Conservation (phyloP, 306 rosid genomes). For the Aeschynomene evenia region DNA sequence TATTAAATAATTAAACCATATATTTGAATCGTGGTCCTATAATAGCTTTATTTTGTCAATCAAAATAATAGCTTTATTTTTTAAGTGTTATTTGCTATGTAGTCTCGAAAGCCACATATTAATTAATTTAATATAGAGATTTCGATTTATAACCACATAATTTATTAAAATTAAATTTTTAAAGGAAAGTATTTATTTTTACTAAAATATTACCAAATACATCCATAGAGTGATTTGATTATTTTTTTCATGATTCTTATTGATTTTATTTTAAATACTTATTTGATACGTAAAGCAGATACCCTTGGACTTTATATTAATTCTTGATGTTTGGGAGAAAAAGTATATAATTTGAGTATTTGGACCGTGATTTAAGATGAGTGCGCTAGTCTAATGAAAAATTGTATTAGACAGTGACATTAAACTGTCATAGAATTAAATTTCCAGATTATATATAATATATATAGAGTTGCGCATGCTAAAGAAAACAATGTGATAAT, state of each 20-base stretch:
- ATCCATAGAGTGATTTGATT: too few species aligned
- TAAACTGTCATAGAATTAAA: slow-evolving; percentile 13
- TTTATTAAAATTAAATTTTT: too few species aligned
- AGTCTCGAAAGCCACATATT: slow-evolving; percentile 13
- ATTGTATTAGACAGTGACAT: slow-evolving; percentile 27
- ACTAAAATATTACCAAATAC: too few species aligned
- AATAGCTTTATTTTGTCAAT: slow-evolving; percentile 15
- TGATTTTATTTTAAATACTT: too few species aligned
- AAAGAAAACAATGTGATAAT: neutral
- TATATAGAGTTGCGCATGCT: slow-evolving; percentile 35
- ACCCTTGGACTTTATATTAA: neutral
- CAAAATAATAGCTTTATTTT: slow-evolving; percentile 9
- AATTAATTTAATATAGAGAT: too few species aligned
- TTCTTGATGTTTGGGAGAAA: neutral
- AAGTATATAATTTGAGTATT: slow-evolving; percentile 12
- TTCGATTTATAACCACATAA: too few species aligned
- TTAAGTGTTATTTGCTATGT: slow-evolving; percentile 28
- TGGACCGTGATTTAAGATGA: slow-evolving; percentile 43
- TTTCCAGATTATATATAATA: neutral
- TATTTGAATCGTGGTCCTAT: neutral
- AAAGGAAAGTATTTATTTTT: too few species aligned
- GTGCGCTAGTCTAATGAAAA: slow-evolving; percentile 21
- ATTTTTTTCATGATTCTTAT: too few species aligned
- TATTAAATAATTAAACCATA: slow-evolving; percentile 13
- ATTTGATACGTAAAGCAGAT: slow-evolving; percentile 35